Evolutionary conservation across 768 basidiomycete species (phyloP).

Genomic region (Lactarius psammicola): DNA sequence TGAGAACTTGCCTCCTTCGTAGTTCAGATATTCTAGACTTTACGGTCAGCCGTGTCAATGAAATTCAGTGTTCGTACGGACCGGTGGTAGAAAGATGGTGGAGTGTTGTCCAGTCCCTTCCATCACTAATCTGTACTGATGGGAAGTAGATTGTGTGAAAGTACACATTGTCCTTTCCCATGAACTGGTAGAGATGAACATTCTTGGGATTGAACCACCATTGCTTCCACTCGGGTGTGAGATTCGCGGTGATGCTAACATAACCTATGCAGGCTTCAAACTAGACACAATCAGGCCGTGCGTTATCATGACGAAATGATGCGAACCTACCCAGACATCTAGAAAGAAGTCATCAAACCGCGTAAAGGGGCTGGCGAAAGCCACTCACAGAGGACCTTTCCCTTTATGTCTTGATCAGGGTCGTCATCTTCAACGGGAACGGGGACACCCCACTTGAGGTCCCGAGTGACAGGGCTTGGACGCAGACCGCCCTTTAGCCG

Average conservation of each 20-base stretch:
- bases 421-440: slow-evolving; percentile 73
- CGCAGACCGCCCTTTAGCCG: slow-evolving; percentile 81
- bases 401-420: slow-evolving; percentile 80
- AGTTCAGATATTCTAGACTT: slow-evolving; percentile 85
- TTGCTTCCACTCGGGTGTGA: slow-evolving; percentile 89
- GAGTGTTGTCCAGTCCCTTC: slow-evolving; percentile 88
- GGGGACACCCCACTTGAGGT: slow-evolving; percentile 94
- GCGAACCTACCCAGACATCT: slow-evolving; percentile 90
- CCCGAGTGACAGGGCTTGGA: slow-evolving; percentile 90
- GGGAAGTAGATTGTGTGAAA: slow-evolving; percentile 98
- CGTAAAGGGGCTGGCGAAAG: background rate
- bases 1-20: slow-evolving; percentile 98
- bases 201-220: slow-evolving; percentile 97
- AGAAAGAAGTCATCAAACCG: slow-evolving; percentile 7
- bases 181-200: slow-evolving; percentile 94
- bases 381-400: slow-evolving; percentile 90
- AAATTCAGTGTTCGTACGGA: slow-evolving; percentile 37
- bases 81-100: slow-evolving; percentile 96
- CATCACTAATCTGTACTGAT: slow-evolving; percentile 83
- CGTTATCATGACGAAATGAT: background rate
- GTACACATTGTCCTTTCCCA: slow-evolving; percentile 99
- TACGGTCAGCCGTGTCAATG: background rate
- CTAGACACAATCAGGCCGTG: slow-evolving; percentile 40
- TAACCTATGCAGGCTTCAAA: slow-evolving; percentile 98
- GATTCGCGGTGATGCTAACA: slow-evolving; percentile 93